Percentiles rank a stretch among this genome's conserved stretches.
Evolutionary conservation across 2,329 filamentous ascomycete genomes (phyloP).

Genomic region (Pochonia chlamydosporia): DNA sequence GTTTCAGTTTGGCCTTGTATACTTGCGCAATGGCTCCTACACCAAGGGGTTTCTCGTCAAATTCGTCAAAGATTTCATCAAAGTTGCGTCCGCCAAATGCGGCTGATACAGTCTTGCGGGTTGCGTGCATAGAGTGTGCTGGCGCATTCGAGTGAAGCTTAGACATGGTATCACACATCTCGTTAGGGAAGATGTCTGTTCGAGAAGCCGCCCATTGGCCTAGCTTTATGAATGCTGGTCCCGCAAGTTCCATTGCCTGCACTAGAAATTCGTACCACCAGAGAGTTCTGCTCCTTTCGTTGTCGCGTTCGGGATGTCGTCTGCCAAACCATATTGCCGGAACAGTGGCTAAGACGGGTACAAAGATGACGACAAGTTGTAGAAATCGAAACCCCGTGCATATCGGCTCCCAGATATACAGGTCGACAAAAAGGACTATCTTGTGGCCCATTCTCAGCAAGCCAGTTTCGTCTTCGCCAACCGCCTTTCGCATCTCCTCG

Average conservation of each 20-base stretch:
- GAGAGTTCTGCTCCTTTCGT: slow-evolving; percentile 74
- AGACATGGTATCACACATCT: slow-evolving; percentile 92
- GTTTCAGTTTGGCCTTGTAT: slow-evolving; percentile 88
- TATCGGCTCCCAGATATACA: slow-evolving; percentile 76
- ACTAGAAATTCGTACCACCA: slow-evolving; percentile 96
- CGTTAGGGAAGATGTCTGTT: slow-evolving; percentile 89
- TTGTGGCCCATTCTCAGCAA: slow-evolving; percentile 52
- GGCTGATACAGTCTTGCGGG: slow-evolving; percentile 70
- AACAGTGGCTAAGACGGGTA: slow-evolving; percentile 77
- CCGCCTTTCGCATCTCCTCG: slow-evolving; percentile 66
- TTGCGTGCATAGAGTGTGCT: slow-evolving; percentile 77
- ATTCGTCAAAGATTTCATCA: slow-evolving; percentile 93
- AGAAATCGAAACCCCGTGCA: slow-evolving; percentile 84
- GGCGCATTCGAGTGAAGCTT: slow-evolving; percentile 91
- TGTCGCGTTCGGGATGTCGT: slow-evolving; percentile 56
- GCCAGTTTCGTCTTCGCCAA: slow-evolving; percentile 56
- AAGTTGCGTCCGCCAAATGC: slow-evolving; percentile 79
- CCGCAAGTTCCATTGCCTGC: slow-evolving; percentile 82
- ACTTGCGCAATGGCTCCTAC: slow-evolving; percentile 97
- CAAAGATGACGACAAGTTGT: slow-evolving; percentile 81
- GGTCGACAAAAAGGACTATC: slow-evolving; percentile 62
- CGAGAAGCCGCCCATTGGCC: slow-evolving; percentile 98
- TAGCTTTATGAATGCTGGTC: slow-evolving; percentile 96
- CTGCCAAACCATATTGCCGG: slow-evolving; percentile 76
- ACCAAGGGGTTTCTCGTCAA: slow-evolving; percentile 80